Conservation (phyloP, 768 basidiomycete genomes). For the Termitomyces sp. region DNA sequence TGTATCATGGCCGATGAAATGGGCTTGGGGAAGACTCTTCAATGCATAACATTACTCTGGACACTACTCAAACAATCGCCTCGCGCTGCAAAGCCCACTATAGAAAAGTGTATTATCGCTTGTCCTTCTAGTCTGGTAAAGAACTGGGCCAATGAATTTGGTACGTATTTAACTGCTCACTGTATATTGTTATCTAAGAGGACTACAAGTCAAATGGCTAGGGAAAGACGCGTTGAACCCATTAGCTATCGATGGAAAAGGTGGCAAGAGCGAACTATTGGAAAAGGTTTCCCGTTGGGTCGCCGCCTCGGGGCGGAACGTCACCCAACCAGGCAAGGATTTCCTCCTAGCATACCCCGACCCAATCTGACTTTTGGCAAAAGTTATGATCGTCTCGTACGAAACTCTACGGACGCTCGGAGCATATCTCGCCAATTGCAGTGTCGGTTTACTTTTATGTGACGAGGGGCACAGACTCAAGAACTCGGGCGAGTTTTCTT, state of each 20-base stretch:
- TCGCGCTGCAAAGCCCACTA: slow-evolving; percentile 74
- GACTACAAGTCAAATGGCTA: slow-evolving; percentile 82
- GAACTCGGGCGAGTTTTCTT: slow-evolving; percentile 69
- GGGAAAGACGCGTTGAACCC: slow-evolving; percentile 80
- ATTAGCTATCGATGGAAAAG: slow-evolving; percentile 89
- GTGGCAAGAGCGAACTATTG: slow-evolving; percentile 75
- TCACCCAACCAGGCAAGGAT: slow-evolving; percentile 79
- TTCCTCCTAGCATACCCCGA: not conserved
- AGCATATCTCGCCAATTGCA: slow-evolving; percentile 69
- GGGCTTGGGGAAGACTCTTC: slow-evolving; percentile 95
- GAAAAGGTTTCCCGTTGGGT: slow-evolving; percentile 87
- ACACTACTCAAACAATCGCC: slow-evolving; percentile 95
- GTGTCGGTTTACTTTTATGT: slow-evolving; percentile 88
- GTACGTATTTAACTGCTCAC: slow-evolving; percentile 35
- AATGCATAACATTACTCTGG: slow-evolving; percentile 95
- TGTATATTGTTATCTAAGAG: not conserved
- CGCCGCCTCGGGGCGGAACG: slow-evolving; percentile 79
- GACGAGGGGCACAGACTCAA: slow-evolving; percentile 98
- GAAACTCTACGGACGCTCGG: slow-evolving; percentile 86
- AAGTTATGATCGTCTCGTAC: slow-evolving; percentile 98
- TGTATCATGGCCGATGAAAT: slow-evolving; percentile 99
- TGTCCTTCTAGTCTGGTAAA: slow-evolving; percentile 96
- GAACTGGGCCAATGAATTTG: slow-evolving; percentile 98
- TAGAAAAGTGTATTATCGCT: slow-evolving; percentile 96
- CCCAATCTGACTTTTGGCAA: not conserved